These are phyloP conservation scores for Hypoxylon sp. DNA, from an alignment of 2,329 filamentous ascomycete genomes.

Conservation along the genomic window DNA sequence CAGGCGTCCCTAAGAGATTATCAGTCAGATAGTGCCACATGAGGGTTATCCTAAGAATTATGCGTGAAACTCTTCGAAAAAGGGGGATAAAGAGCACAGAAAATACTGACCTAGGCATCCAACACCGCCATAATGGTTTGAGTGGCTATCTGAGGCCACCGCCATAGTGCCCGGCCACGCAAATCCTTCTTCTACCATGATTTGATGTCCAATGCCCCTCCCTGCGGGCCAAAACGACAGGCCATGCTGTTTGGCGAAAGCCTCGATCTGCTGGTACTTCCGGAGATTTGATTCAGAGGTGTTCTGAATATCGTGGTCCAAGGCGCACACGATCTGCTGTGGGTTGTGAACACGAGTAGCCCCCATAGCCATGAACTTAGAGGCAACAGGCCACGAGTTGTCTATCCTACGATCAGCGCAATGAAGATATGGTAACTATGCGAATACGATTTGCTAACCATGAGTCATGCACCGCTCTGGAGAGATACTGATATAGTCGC, in stretches of 20 bases:
- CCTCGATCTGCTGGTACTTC: constrained; percentile 87
- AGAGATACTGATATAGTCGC: constrained; percentile 86
- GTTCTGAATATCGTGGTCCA: constrained; percentile 70
- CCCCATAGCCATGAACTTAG: constrained; percentile 87
- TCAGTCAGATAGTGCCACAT: not conserved
- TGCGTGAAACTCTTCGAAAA: not conserved
- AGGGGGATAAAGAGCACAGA: not conserved
- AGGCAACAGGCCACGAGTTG: constrained; percentile 81
- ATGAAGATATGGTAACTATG: constrained; percentile 55
- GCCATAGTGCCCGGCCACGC: constrained; percentile 2
- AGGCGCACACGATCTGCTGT: constrained; percentile 82
- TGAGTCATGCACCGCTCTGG: constrained; percentile 84
- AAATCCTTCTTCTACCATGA: constrained; percentile 8
- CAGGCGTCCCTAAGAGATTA: not conserved
- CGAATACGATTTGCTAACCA: constrained; percentile 49
- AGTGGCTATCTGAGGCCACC: constrained; percentile 1
- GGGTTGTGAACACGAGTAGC: constrained; percentile 80
- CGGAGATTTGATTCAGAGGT: constrained; percentile 77
- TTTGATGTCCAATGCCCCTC: constrained; percentile 32
- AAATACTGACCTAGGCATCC: not conserved
- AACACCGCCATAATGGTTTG: not conserved
- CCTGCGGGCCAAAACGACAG: constrained; percentile 78
- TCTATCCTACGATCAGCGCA: constrained; percentile 4
- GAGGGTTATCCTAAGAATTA: no score
- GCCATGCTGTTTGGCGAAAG: constrained; percentile 84